Conservation (phyloP, 805 yeast genomes). For the Candida ortonii region DNA sequence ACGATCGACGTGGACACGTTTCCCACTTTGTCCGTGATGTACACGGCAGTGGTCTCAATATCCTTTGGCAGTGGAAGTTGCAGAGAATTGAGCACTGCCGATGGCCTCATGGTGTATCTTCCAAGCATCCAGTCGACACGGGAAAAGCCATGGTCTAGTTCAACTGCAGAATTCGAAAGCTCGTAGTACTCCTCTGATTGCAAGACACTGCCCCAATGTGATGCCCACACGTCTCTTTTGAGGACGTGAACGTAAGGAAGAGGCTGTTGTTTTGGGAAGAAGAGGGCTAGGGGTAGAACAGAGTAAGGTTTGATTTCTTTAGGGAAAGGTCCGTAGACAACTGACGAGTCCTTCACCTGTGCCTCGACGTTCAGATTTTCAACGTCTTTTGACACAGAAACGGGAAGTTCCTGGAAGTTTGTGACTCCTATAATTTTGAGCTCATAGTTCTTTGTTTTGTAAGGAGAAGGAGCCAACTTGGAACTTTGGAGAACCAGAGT, state of each 20-base stretch:
- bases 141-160: slow-evolving; percentile 66
- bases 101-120: slow-evolving; percentile 46
- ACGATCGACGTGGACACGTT: slow-evolving; percentile 76
- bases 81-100: slow-evolving; percentile 60
- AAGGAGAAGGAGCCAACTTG: slow-evolving; percentile 59
- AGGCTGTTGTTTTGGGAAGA: slow-evolving; percentile 66
- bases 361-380: slow-evolving; percentile 27
- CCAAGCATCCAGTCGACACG: slow-evolving; percentile 74
- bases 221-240: slow-evolving; percentile 80
- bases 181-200: slow-evolving; percentile 86
- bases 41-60: slow-evolving; percentile 53
- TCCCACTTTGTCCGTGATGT: slow-evolving; percentile 87
- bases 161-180: slow-evolving; percentile 71
- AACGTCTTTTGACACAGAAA: slow-evolving; percentile 22
- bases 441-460: slow-evolving; percentile 43
- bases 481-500: slow-evolving; percentile 47
- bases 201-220: slow-evolving; percentile 72
- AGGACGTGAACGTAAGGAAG: slow-evolving; percentile 57
- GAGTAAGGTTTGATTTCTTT: slow-evolving; percentile 43
- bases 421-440: slow-evolving; percentile 16
- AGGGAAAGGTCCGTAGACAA: slow-evolving; percentile 56
- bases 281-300: slow-evolving; percentile 47
- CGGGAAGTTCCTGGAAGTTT: slow-evolving; percentile 15
- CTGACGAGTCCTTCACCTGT: slow-evolving; percentile 35
- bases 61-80: slow-evolving; percentile 52